Evolutionary conservation across 306 rosid genomes (phyloP), one percentile per base, ranked within the genome.

Genomic region (Casuarina cunninghamiana): DNA sequence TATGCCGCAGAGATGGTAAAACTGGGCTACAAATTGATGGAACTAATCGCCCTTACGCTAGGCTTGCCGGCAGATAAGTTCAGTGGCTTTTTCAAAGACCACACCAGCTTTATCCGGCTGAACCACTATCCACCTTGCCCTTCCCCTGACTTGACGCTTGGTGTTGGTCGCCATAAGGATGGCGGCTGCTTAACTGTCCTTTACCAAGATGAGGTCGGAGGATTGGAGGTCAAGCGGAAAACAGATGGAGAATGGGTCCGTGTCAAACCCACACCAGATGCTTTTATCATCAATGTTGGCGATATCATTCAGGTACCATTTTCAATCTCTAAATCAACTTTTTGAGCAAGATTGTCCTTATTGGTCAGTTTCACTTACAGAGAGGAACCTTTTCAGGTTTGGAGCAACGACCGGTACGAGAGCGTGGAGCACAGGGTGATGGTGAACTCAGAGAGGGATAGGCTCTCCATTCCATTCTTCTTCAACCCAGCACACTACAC

Each of bases 41-140:
- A 84, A 41, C 79, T 90, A 0, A 76, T 89, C 19, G 88, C 93
- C 19, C 12, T 79, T 43, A 93, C 94, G 84, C 75, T 93, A 71
- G 94, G 91, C 21, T 67, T 93, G 75, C 74, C 85, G 9, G 83
- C 81, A 4, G 63, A 88, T 44, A 82, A 76, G 44, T 89, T 93
- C 66, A 38, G 49, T 37, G 81, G 74, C 5, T 88, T 51, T 69
- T 91, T 89, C 72, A 84, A 86, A 54, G 87, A 85, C 49, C 91
- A 85, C 58, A 83, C 91, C 5, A 88, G 84, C 21, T 39, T 54
- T 12, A 16, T 79, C 7, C 72, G 91, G 41, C 82, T 90, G n/a
- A 89, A 87, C 51, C 79, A 85, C 69, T 93, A 93, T 71, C 92
- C 91, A 0, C 82, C 92, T 8, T 92, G 97, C 55, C 92, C 97